These are phyloP conservation scores for Mycena citricolor DNA, from an alignment of 1,284 basidiomycete species.

Conservation along the genomic window DNA sequence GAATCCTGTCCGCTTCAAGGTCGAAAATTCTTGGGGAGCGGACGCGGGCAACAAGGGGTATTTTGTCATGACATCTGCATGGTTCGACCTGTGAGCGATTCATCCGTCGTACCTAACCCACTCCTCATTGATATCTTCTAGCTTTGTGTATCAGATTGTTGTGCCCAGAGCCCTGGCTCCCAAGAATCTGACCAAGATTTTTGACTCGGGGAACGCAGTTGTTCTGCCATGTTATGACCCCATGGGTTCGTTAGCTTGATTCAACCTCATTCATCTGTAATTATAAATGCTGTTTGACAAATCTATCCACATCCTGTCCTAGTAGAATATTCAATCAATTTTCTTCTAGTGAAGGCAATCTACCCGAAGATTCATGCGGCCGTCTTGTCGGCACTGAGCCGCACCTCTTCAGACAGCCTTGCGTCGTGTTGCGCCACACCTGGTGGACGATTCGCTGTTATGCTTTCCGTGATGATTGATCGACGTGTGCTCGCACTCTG, in stretches of 20 bases:
- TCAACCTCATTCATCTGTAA: no score
- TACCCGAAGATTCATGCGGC: no score
- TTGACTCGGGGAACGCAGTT: slow-evolving; percentile 61
- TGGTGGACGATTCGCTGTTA: no score
- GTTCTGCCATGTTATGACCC: slow-evolving; percentile 88
- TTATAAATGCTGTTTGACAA: no score
- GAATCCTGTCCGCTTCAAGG: slow-evolving; percentile 83
- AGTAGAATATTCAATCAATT: no score
- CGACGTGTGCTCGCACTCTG: slow-evolving; percentile 25
- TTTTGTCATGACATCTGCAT: slow-evolving; percentile 88
- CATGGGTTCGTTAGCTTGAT: slow-evolving; percentile 51
- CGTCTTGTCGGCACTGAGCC: no score
- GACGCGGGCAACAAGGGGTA: slow-evolving; percentile 82
- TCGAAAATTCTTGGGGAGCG: slow-evolving; percentile 96
- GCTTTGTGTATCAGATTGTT: slow-evolving; percentile 87
- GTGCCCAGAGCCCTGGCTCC: slow-evolving; percentile 79
- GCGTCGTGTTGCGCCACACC: no score
- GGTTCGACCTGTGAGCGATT: slow-evolving; percentile 84
- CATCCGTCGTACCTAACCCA: not conserved
- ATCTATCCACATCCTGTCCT: no score
- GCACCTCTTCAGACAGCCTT: no score
- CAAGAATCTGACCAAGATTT: slow-evolving; percentile 78
- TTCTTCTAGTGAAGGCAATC: no score
- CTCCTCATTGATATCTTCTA: slow-evolving; percentile 29
- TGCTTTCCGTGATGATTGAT: no score